Percentiles rank a stretch among this genome's conserved stretches.
Conservation (phyloP, 2,329 filamentous ascomycete species). For the Trichoderma koningii region DNA sequence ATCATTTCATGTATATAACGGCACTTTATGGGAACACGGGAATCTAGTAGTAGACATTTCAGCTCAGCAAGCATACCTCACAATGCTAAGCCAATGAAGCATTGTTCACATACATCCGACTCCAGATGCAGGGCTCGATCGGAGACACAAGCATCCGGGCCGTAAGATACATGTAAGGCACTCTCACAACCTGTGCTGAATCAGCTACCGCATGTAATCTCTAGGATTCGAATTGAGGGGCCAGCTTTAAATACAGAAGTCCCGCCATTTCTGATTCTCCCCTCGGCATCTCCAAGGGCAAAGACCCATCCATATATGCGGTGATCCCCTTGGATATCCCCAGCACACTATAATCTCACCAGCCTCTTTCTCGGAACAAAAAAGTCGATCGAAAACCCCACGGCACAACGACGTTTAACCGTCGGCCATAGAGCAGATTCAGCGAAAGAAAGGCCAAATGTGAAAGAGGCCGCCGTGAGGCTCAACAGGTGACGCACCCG, state of each 20-base stretch:
- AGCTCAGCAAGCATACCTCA: slow-evolving; percentile 1
- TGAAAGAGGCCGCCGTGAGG: slow-evolving; percentile 14
- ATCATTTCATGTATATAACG: background rate
- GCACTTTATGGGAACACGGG: background rate
- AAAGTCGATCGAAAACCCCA: background rate
- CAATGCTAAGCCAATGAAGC: too few species aligned
- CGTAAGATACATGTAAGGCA: too few species aligned
- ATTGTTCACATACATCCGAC: too few species aligned
- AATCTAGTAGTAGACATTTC: slow-evolving; percentile 1
- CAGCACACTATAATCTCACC: slow-evolving; percentile 13
- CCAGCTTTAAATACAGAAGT: background rate
- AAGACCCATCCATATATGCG: too few species aligned
- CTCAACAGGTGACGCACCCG: background rate
- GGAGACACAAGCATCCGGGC: background rate
- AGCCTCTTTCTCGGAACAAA: background rate
- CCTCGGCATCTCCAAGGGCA: background rate
- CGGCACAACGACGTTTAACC: too few species aligned
- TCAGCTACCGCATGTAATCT: background rate
- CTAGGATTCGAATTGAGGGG: background rate
- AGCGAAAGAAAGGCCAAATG: background rate
- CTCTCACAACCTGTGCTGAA: background rate
- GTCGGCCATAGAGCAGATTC: too few species aligned
- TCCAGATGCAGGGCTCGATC: too few species aligned
- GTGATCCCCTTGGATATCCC: background rate
- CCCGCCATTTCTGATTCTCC: background rate